These are phyloP conservation scores for Parmelia sp. DNA, from an alignment of 495 filamentous ascomycete genomes.

Conservation along the genomic window DNA sequence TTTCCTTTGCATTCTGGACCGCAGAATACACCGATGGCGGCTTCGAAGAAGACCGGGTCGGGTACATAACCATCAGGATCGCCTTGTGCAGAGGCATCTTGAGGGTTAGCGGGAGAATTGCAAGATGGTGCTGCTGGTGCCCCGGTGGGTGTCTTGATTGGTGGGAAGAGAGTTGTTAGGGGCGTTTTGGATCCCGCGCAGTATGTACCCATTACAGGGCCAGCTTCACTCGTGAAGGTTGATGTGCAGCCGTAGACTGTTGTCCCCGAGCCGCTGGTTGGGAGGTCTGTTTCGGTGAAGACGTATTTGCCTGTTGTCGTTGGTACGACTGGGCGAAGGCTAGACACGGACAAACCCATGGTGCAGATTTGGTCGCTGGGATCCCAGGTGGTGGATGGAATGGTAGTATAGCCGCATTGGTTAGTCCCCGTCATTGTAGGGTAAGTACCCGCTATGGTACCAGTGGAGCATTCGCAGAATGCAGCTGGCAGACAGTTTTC, in stretches of 20 bases:
- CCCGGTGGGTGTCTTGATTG: not conserved
- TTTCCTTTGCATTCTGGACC: not conserved
- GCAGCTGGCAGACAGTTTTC: not conserved
- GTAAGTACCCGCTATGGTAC: not conserved
- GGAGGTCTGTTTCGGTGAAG: not conserved
- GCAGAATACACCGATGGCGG: conserved; percentile 3
- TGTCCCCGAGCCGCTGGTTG: not conserved
- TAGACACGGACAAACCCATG: not conserved
- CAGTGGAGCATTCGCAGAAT: not conserved
- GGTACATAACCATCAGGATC: not conserved
- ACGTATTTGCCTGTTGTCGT: not conserved
- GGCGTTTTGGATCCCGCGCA: not conserved
- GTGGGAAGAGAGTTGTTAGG: not conserved
- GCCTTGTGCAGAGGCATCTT: not conserved
- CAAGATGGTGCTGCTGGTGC: not conserved
- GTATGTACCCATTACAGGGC: not conserved
- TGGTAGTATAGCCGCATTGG: not conserved
- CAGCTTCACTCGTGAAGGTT: not conserved
- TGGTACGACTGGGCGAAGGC: not conserved
- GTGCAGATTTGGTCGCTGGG: not conserved
- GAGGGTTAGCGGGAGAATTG: not conserved
- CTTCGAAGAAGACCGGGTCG: conserved; percentile 4
- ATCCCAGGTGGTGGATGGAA: not conserved
- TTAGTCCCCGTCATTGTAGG: not conserved
- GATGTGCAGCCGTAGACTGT: not conserved